Percentiles rank a stretch among this genome's conserved stretches.
Conservation (phyloP, 2,329 filamentous ascomycete species). For the Phaeosphaeria sp. region DNA sequence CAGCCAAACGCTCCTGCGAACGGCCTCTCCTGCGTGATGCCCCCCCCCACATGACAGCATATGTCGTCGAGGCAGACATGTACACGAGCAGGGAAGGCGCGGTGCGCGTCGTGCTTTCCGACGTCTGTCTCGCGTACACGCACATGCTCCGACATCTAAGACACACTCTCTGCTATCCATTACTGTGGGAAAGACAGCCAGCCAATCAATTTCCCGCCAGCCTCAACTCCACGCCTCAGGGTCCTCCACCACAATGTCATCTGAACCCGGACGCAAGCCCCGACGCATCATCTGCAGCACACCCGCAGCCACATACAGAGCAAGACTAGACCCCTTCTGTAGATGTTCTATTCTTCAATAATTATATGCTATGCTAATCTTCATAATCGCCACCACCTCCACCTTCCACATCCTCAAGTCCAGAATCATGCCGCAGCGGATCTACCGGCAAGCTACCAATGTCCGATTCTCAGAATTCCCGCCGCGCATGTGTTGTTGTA, state of each 20-base stretch:
- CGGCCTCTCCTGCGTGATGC: slow-evolving; percentile 22
- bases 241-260: slow-evolving; percentile 16
- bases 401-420: slow-evolving; percentile 2
- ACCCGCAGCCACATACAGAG: background rate
- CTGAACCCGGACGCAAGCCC: slow-evolving; percentile 7
- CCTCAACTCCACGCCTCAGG: slow-evolving; percentile 3
- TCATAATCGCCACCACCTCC: slow-evolving; percentile 1
- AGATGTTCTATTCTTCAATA: slow-evolving; percentile 7
- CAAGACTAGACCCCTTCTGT: slow-evolving; percentile 1
- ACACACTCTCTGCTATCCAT: slow-evolving; percentile 8
- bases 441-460: slow-evolving; percentile 26
- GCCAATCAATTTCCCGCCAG: slow-evolving; percentile 13
- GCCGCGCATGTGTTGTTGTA: slow-evolving; percentile 58
- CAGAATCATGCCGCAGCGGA: background rate
- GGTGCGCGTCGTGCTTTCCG: slow-evolving; percentile 13
- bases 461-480: slow-evolving; percentile 45
- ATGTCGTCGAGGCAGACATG: background rate
- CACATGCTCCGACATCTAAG: slow-evolving; percentile 17
- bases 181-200: background rate
- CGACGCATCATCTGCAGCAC: slow-evolving; percentile 21
- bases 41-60: slow-evolving; percentile 17
- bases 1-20: slow-evolving; percentile 4
- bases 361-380: slow-evolving; percentile 15
- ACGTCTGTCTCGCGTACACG: slow-evolving; percentile 6
- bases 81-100: slow-evolving; percentile 3